phyloP scores from a whole-genome alignment of 2,329 filamentous ascomycete species.

The Malbranchea cinnamomea region DNA sequence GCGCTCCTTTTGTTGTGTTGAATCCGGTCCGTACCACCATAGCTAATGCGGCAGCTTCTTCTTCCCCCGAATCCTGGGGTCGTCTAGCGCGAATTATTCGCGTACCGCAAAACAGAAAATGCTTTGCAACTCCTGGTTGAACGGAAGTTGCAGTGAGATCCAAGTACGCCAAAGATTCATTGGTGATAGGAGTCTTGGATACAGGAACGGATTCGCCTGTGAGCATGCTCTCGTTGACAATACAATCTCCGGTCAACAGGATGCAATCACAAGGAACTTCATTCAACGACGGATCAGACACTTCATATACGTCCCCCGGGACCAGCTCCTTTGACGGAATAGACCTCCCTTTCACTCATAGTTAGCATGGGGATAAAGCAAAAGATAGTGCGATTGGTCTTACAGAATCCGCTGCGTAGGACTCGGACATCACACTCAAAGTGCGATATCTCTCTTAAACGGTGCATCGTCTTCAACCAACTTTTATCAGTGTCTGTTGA shows the following conservation, averaged over 20 bases:
- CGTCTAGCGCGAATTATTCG: slow-evolving; percentile 84
- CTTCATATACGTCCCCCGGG: slow-evolving; percentile 90
- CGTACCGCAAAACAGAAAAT: slow-evolving; percentile 89
- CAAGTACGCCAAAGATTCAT: slow-evolving; percentile 61
- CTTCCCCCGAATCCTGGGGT: slow-evolving; percentile 70
- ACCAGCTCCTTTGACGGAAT: slow-evolving; percentile 78
- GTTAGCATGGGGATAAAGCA: slow-evolving; percentile 3
- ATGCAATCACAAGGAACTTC: slow-evolving; percentile 90
- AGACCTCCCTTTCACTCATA: slow-evolving; percentile 51
- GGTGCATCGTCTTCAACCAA: slow-evolving; percentile 57
- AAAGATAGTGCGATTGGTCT: slow-evolving; percentile 16
- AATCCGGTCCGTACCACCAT: slow-evolving; percentile 91
- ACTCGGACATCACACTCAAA: slow-evolving; percentile 95
- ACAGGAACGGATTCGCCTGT: slow-evolving; percentile 95
- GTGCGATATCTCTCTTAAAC: slow-evolving; percentile 76
- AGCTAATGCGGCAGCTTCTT: slow-evolving; percentile 80
- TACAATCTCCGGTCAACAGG: slow-evolving; percentile 83
- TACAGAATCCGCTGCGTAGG: slow-evolving; percentile 85
- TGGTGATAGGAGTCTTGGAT: slow-evolving; percentile 72
- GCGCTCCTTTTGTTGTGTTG: slow-evolving; percentile 89
- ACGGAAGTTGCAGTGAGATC: slow-evolving; percentile 70
- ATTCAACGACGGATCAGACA: slow-evolving; percentile 78
- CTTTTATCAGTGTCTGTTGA: slow-evolving; percentile 5
- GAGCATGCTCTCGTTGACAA: slow-evolving; percentile 98
- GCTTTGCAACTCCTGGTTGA: slow-evolving; percentile 65